A percentile compares a stretch with the other conserved stretches of the same genome.
Evolutionary conservation across 106 monocot species (phyloP).

Genomic region (Dendrobium chrysotoxum): DNA sequence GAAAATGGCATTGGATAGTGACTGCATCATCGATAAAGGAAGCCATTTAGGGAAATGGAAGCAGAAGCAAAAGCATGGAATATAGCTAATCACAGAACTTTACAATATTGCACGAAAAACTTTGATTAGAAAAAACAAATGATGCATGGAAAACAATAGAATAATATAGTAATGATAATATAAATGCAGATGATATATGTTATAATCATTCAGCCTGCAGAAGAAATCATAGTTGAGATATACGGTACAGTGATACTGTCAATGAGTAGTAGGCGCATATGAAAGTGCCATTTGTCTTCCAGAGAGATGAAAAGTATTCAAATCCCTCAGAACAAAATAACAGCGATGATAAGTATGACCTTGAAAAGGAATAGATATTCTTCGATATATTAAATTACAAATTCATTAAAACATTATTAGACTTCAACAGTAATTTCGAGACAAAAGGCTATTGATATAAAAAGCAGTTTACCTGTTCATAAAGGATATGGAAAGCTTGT

Average conservation of each 20-base stretch:
- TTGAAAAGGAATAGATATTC: neutral
- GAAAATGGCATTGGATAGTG: neutral
- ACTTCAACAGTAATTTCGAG: neutral
- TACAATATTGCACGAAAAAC: neutral
- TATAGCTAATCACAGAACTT: neutral
- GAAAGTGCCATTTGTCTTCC: neutral
- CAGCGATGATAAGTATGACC: neutral
- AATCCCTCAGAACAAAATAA: neutral
- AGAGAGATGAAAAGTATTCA: neutral
- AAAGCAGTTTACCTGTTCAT: constrained; percentile 13
- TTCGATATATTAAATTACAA: neutral
- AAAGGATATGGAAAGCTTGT: constrained; percentile 28
- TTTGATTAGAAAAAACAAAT: neutral
- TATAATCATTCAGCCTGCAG: neutral
- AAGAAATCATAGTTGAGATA: neutral
- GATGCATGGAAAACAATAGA: neutral
- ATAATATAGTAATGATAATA: neutral
- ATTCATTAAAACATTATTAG: neutral
- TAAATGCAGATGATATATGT: neutral
- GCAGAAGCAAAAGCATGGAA: neutral
- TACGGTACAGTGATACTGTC: neutral
- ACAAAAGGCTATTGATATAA: neutral
- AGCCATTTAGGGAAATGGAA: neutral
- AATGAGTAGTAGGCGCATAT: neutral
- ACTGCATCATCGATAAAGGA: neutral